phyloP scores from a whole-genome alignment of 2,329 filamentous ascomycete species.

The Fusarium lyarnte region DNA sequence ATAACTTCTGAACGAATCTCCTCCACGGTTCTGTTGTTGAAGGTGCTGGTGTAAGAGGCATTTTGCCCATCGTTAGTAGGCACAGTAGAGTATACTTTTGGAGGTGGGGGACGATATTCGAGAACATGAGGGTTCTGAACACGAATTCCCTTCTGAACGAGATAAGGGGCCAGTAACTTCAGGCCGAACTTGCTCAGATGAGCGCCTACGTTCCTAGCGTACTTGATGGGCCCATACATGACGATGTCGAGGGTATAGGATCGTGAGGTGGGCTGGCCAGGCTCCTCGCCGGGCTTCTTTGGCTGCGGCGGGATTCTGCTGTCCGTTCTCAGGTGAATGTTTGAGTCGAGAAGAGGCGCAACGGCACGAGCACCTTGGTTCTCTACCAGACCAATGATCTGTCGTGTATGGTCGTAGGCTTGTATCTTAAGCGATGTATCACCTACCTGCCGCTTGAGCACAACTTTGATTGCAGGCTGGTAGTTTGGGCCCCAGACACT shows the following conservation, averaged over 20 bases:
- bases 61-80: constrained; percentile 39
- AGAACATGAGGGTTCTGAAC: constrained; percentile 80
- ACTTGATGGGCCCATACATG: constrained; percentile 79
- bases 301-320: constrained; percentile 75
- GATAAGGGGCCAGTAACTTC: constrained; percentile 72
- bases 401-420: constrained; percentile 76
- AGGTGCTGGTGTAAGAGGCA: constrained; percentile 41
- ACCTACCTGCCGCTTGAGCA: constrained; percentile 68
- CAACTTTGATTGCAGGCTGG: constrained; percentile 80
- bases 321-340: constrained; percentile 73
- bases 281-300: constrained; percentile 69
- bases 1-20: constrained; percentile 87
- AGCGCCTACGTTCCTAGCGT: constrained; percentile 71
- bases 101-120: constrained; percentile 56
- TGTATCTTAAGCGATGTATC: constrained; percentile 70
- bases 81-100: constrained; percentile 45
- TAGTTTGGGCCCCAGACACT: constrained; percentile 66
- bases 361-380: constrained; percentile 72
- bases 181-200: constrained; percentile 72
- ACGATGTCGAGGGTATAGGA: constrained; percentile 75
- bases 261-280: constrained; percentile 69
- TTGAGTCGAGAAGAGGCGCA: constrained; percentile 76
- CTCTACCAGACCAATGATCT: constrained; percentile 82
- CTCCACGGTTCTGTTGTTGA: constrained; percentile 74
- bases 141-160: constrained; percentile 73